phyloP scores from a whole-genome alignment of 371 early-diverging fungal species.

The Massospora cicadina region DNA sequence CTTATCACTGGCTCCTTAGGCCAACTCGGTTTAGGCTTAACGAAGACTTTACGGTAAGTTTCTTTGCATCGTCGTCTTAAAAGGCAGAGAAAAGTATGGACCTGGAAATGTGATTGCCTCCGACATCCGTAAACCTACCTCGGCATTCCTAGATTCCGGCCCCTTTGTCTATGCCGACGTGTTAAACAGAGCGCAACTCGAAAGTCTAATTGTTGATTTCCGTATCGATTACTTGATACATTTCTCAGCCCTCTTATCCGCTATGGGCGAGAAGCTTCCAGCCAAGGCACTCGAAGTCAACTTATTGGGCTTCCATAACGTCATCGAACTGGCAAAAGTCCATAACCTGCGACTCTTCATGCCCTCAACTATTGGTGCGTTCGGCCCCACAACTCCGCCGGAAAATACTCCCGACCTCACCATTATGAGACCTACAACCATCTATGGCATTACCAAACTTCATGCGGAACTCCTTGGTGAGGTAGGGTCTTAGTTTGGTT shows the following conservation, averaged over 20 bases:
- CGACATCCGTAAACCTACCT: constrained; percentile 30
- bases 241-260: constrained; percentile 34
- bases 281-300: constrained; percentile 29
- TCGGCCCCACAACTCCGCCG: constrained; percentile 36
- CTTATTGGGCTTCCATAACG: constrained; percentile 34
- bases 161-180: constrained; percentile 39
- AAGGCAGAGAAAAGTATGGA: constrained; percentile 16
- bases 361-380: constrained; percentile 40
- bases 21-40: constrained; percentile 36
- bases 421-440: constrained; percentile 35
- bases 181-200: constrained; percentile 28
- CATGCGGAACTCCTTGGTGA: constrained; percentile 38
- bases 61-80: background rate
- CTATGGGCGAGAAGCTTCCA: constrained; percentile 32
- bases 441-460: constrained; percentile 40
- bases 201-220: constrained; percentile 31
- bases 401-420: constrained; percentile 31
- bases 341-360: constrained; percentile 29
- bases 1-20: constrained; percentile 37
- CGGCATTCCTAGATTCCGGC: constrained; percentile 21
- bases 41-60: constrained; percentile 23
- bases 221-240: constrained; percentile 38
- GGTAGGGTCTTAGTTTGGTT: constrained; percentile 11
- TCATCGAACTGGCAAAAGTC: constrained; percentile 29
- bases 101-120: constrained; percentile 31